Evolutionary conservation across 202 grass and related monocot species (phyloP).

Genomic region (Brachypodium distachyon): DNA sequence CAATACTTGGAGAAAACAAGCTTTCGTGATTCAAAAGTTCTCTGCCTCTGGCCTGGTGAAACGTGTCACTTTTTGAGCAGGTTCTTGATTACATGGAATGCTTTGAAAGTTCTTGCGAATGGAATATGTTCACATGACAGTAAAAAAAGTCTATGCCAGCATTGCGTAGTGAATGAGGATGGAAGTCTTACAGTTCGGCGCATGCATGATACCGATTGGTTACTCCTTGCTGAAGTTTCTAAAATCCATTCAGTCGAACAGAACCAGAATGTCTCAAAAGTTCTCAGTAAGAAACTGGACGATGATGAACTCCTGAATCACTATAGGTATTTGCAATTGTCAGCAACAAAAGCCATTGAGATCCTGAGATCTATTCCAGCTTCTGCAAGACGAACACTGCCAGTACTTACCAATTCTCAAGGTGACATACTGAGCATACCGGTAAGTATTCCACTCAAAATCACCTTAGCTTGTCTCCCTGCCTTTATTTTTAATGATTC

Average conservation of each 20-base stretch:
- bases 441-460: constrained; percentile 36
- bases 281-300: constrained; percentile 11
- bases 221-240: constrained; percentile 65
- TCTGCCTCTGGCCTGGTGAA: constrained; percentile 47
- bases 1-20: constrained; percentile 15
- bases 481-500: not conserved
- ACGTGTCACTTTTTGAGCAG: constrained; percentile 70
- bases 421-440: constrained; percentile 63
- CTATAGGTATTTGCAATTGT: constrained; percentile 51
- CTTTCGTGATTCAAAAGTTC: constrained; percentile 14
- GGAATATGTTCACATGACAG: constrained; percentile 24
- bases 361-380: constrained; percentile 70
- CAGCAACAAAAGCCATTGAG: constrained; percentile 49
- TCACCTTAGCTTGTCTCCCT: not conserved
- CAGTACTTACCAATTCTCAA: constrained; percentile 55
- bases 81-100: constrained; percentile 76
- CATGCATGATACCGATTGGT: constrained; percentile 80
- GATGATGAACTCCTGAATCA: constrained; percentile 5
- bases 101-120: constrained; percentile 11
- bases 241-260: constrained; percentile 24
- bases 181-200: constrained; percentile 42
- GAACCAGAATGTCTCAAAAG: not conserved
- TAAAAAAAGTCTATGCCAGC: constrained; percentile 35
- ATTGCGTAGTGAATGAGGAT: constrained; percentile 36
- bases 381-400: constrained; percentile 69